These are phyloP conservation scores for Penicillium corylophilum DNA, from an alignment of 2,329 filamentous ascomycete genomes.

Conservation along the genomic window DNA sequence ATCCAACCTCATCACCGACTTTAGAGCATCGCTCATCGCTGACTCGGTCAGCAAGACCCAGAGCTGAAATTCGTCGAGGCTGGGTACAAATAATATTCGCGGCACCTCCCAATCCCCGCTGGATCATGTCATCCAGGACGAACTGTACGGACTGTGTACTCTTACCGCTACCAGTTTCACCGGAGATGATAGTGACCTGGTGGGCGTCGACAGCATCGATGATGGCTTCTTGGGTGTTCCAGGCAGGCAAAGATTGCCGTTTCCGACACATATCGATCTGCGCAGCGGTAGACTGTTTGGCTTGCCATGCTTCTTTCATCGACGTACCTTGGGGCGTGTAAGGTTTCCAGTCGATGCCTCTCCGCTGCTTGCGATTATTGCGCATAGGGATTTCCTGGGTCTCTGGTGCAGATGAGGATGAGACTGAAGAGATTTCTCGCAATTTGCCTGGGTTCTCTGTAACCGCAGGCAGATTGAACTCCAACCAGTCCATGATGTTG, in stretches of 20 bases:
- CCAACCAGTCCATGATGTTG: conserved; percentile 86
- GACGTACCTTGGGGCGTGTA: conserved; percentile 60
- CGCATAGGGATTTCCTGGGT: conserved; percentile 27
- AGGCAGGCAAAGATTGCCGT: conserved; percentile 77
- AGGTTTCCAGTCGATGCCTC: conserved; percentile 63
- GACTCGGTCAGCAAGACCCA: conserved; percentile 91
- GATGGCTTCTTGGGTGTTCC: conserved; percentile 76
- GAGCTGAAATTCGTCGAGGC: conserved; percentile 87
- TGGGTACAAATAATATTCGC: conserved; percentile 96
- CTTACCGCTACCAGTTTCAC: conserved; percentile 95
- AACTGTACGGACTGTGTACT: conserved; percentile 97
- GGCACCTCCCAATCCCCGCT: conserved; percentile 67
- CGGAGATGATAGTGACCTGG: conserved; percentile 93
- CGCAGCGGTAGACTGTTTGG: conserved; percentile 62
- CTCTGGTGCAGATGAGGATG: conserved; percentile 48
- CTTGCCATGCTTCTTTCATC: conserved; percentile 63
- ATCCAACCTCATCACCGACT: conserved; percentile 87
- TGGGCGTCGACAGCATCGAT: conserved; percentile 71
- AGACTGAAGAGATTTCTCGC: conserved; percentile 77
- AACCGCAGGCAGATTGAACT: conserved; percentile 77
- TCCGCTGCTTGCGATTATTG: conserved; percentile 48
- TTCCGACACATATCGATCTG: conserved; percentile 73
- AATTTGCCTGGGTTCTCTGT: conserved; percentile 81
- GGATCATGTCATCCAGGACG: conserved; percentile 85
- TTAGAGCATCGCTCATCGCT: conserved; percentile 81